Base-by-base conservation (phyloP, 805 yeast genomes). In the Blastobotrys parvus region DNA sequence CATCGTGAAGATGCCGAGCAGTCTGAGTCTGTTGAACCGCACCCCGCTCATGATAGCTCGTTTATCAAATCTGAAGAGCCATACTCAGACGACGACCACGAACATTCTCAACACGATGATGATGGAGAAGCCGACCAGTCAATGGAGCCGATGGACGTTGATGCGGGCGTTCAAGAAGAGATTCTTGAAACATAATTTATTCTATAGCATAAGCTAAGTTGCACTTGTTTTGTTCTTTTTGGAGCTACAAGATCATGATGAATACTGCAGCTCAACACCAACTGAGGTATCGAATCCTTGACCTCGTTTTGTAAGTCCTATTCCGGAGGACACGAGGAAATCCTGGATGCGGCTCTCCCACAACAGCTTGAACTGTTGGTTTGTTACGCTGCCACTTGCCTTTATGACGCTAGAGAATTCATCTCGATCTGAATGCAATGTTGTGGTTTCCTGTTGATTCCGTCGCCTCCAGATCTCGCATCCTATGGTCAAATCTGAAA, bases 291-390 rank as follows among this genome's bases (percentile, higher is more conserved):
- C 49, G 36, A 69, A 75, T 11, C 29, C 10, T 8, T 25, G 7
- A 11, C 70, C 66, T 11, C 67, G 69, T 20, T 71, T 46, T 37
- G 65, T 65, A 2, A 84, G 46, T 43, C 72, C 77, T 4, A 77
- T 69, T 0, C 97, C 97, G 1, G 90, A 74, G 39, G 85, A 77
- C 2, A 89, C 65, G 41, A 90, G 60, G 58, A 90, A 83, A 35
- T 86, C 94, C 53, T 82, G 80, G 54, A 75, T 77, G 47, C 82
- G 75, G 0, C 97, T 96, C 54, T 85, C 96, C 96, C 97, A 90
- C 36, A 85, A 64, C 4, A 88, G 39, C 46, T 76, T 77, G 11
- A 85, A 52, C 46, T 76, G 70, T 49, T 69, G 72, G 41, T 79
- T 81, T 36, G 75, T 78, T 23, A 86, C 50, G 35, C 87, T 78